phyloP scores from a whole-genome alignment of 805 yeast genomes.

The Candida incommunis region DNA sequence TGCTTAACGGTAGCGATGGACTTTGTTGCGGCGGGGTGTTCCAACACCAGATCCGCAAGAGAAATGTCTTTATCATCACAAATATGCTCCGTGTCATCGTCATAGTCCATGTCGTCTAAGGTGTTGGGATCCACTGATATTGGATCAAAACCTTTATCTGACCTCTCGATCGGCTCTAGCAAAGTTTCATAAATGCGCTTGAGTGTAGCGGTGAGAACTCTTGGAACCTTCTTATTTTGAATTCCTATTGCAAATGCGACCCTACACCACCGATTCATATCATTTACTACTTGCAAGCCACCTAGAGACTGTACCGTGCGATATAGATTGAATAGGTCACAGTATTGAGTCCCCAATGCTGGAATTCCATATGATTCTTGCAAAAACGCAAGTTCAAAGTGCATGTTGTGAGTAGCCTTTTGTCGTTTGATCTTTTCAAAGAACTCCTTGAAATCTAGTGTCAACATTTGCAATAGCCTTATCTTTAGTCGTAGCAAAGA shows the following conservation, averaged over 20 bases:
- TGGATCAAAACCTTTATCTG: background rate
- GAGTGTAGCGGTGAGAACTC: background rate
- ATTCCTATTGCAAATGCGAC: background rate
- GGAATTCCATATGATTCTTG: background rate
- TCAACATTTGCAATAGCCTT: background rate
- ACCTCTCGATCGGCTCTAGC: background rate
- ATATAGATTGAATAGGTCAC: background rate
- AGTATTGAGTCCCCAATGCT: background rate
- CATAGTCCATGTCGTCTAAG: background rate
- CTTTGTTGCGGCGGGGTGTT: constrained; percentile 37
- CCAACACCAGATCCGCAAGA: constrained; percentile 21
- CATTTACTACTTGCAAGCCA: background rate
- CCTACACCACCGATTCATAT: background rate
- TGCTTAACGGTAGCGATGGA: constrained; percentile 29
- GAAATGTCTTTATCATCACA: background rate
- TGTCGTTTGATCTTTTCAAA: background rate
- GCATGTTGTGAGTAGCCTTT: background rate
- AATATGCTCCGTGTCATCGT: background rate
- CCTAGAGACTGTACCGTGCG: background rate
- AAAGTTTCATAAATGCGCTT: background rate
- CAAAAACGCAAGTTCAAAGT: background rate
- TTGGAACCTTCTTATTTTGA: background rate
- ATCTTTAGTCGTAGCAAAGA: constrained; percentile 14
- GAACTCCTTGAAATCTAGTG: background rate
- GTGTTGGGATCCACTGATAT: background rate